Conservation (phyloP, 208 protist species). For the Leptomonas pyrrhocoris region DNA sequence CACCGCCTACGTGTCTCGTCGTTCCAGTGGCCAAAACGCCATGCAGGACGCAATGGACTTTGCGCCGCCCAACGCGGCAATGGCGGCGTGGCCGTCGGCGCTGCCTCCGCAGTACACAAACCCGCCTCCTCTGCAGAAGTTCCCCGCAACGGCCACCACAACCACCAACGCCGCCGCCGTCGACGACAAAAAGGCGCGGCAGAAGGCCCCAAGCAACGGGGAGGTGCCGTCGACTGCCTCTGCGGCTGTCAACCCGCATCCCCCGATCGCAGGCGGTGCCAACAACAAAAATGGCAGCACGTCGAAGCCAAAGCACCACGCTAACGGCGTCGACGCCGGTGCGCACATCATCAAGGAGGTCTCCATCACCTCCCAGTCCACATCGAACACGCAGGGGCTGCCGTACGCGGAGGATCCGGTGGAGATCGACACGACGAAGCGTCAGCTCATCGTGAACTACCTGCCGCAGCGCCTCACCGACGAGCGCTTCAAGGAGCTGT, state of each 20-base stretch:
- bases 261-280: neutral
- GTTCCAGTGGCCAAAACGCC: neutral
- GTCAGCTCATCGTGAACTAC: constrained; percentile 76
- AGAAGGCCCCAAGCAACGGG: too few species aligned
- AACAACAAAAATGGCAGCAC: neutral
- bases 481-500: constrained; percentile 51
- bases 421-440: constrained; percentile 53
- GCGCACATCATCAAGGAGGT: neutral
- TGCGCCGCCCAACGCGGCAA: neutral
- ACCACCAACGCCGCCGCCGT: too few species aligned
- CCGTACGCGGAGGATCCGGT: constrained; percentile 52
- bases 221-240: neutral
- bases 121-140: neutral
- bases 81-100: neutral
- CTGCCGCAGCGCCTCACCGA: constrained; percentile 54
- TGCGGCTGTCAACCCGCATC: neutral
- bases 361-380: neutral
- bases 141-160: neutral
- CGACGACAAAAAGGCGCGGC: too few species aligned
- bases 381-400: constrained; percentile 29
- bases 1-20: neutral
- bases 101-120: neutral
- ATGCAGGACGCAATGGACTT: neutral
- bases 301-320: neutral
- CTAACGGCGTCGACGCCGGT: neutral